A percentile compares a stretch with the other conserved stretches of the same genome.
phyloP scores from a whole-genome alignment of 1,284 basidiomycete species.

The Rhodotorula sp. region DNA sequence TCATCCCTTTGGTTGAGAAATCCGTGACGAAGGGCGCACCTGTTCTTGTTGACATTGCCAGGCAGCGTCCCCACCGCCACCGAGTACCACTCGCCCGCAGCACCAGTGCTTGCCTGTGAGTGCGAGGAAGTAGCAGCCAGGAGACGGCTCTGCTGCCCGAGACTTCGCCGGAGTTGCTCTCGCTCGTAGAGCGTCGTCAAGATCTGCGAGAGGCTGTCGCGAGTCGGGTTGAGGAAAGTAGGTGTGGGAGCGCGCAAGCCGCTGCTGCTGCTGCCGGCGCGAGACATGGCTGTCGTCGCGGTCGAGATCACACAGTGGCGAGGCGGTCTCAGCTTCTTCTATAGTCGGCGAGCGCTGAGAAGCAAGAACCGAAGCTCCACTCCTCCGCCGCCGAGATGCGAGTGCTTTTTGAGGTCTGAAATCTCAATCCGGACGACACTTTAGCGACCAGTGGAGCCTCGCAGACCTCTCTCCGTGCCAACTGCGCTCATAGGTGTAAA shows the following conservation, averaged over 20 bases:
- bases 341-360: too few species aligned
- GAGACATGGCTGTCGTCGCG: too few species aligned
- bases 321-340: too few species aligned
- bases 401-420: too few species aligned
- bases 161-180: not conserved
- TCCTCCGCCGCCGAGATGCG: too few species aligned
- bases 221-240: slow-evolving; percentile 1
- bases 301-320: too few species aligned
- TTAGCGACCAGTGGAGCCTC: not conserved
- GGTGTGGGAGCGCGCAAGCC: not conserved
- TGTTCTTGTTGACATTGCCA: slow-evolving; percentile 14
- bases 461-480: not conserved
- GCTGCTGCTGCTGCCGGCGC: too few species aligned
- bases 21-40: not conserved
- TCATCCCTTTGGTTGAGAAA: fast-evolving
- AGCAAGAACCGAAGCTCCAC: too few species aligned
- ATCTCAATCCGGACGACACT: too few species aligned
- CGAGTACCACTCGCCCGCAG: slow-evolving; percentile 1
- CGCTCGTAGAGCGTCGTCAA: slow-evolving; percentile 5
- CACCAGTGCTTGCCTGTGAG: not conserved
- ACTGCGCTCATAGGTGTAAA: not conserved
- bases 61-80: not conserved
- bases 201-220: not conserved
- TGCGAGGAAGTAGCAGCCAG: too few species aligned
- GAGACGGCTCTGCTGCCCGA: not conserved